phyloP scores from a whole-genome alignment of 2,329 filamentous ascomycete genomes.

The Cladophialophora yegresii region DNA sequence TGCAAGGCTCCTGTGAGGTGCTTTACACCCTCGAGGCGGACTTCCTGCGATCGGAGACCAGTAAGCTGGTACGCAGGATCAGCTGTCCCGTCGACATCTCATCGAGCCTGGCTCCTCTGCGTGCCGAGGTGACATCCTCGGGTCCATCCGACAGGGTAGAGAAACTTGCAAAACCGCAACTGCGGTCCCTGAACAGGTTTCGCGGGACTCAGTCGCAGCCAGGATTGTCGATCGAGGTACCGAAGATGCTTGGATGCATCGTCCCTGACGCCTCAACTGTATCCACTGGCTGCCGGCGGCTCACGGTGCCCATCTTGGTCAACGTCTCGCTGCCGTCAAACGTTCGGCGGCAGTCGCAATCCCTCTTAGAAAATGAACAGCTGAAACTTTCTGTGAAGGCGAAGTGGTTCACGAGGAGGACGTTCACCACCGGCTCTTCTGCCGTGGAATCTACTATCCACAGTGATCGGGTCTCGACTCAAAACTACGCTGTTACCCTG shows the following conservation, averaged over 20 bases:
- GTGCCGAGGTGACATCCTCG: slow-evolving; percentile 21
- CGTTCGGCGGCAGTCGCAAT: slow-evolving; percentile 10
- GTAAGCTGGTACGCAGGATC: slow-evolving; percentile 23
- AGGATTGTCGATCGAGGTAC: slow-evolving; percentile 23
- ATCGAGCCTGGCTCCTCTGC: slow-evolving; percentile 20
- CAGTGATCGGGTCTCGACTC: slow-evolving; percentile 24
- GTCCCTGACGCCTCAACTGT: slow-evolving; percentile 20
- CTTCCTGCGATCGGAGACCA: slow-evolving; percentile 21
- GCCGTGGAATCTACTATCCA: slow-evolving; percentile 18
- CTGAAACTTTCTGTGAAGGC: slow-evolving; percentile 26
- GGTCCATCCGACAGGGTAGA: slow-evolving; percentile 5
- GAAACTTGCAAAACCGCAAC: slow-evolving; percentile 23
- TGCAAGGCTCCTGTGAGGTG: slow-evolving; percentile 30
- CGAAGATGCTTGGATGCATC: slow-evolving; percentile 24
- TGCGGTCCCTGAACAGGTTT: slow-evolving; percentile 17
- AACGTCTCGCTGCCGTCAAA: slow-evolving; percentile 15
- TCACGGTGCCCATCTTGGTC: slow-evolving; percentile 28
- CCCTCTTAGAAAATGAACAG: slow-evolving; percentile 1
- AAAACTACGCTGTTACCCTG: slow-evolving; percentile 21
- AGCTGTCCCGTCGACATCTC: slow-evolving; percentile 29
- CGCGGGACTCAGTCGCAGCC: slow-evolving; percentile 17
- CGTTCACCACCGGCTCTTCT: slow-evolving; percentile 24
- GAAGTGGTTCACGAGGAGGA: slow-evolving; percentile 27
- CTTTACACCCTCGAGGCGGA: slow-evolving; percentile 30
- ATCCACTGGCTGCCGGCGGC: slow-evolving; percentile 24